A percentile compares a stretch with the other conserved stretches of the same genome.
These are phyloP conservation scores for Eleusine indica DNA, from an alignment of 176 grass and related monocot species.

Conservation along the genomic window DNA sequence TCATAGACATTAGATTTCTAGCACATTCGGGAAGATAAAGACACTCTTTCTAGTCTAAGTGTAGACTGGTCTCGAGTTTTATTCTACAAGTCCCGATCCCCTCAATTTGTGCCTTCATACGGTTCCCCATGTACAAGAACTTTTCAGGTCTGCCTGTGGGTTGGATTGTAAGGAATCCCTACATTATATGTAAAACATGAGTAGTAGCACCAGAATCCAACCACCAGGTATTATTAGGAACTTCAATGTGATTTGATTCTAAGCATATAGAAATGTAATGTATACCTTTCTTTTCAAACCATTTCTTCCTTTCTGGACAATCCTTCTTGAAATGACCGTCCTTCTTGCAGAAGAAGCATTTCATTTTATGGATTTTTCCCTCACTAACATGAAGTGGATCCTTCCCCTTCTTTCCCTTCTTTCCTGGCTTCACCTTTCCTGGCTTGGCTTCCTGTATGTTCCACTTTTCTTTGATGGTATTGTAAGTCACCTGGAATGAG, in stretches of 20 bases:
- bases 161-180: too few relatives aligned
- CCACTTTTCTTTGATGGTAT: constrained; percentile 22
- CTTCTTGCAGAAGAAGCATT: constrained; percentile 15
- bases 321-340: background rate
- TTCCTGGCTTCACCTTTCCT: background rate
- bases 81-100: background rate
- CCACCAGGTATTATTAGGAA: too few relatives aligned
- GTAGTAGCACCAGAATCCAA: too few relatives aligned
- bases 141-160: too few relatives aligned
- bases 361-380: background rate
- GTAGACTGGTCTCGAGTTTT: background rate
- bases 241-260: too few relatives aligned
- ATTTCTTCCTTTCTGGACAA: background rate
- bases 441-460: constrained; percentile 18
- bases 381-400: background rate
- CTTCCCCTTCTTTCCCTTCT: background rate
- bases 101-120: too few relatives aligned
- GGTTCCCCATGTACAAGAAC: too few relatives aligned
- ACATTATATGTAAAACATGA: too few relatives aligned
- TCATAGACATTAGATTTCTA: constrained; percentile 33
- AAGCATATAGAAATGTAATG: too few relatives aligned
- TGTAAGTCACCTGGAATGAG: constrained; percentile 25
- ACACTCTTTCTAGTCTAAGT: background rate
- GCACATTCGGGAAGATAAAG: background rate
- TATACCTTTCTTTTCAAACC: too few relatives aligned